Base-by-base conservation (phyloP, 257 asterid species). In the Penstemon davidsonii region DNA sequence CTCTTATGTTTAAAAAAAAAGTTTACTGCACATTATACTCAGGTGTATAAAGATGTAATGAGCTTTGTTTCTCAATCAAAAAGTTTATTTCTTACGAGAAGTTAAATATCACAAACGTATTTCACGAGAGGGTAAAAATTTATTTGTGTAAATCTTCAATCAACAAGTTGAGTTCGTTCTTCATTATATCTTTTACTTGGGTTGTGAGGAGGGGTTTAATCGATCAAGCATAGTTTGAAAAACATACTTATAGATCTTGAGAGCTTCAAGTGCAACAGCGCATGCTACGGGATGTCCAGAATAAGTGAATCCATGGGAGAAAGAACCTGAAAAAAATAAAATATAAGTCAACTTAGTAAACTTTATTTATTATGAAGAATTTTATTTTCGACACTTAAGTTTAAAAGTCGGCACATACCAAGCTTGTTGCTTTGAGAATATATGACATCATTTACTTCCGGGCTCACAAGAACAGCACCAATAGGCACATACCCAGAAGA, bases 231-330 rank as follows among this genome's bases (percentile, higher is more conserved):
- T 25, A 6, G 6, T 37, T 57, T 67, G 52, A 65, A 41, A 15
- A 55, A 71, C 90, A 19, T 85, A 93, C 99, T 90, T 84, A 83
- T 93, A 93, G 63, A 93, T 88, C 85, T 73, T 90, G 76, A 93
- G 78, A 36, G 99, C 69, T 79, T 93, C 97, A 79, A 93, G 54
- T 60, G 99, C 99, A 76, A 93, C 99, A 45, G 99, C 96, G 67
- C 99, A 93, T 4, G 99, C 6, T 53, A 93, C 99, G 7, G 99
- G 97, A 74, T 93, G 99, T 46, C 99, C 99, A 38, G 99, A 90
- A 71, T 88, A 90, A 11, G 99, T 93, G 79, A 93, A 93, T 76
- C 99, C 99, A 73, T 93, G 99, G 41, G 96, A 85, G 78, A 93
- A 90, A 50, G 83, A 41, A 59, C 99, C 99, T 93, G 54, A 46